These are phyloP conservation scores for Aspergillus felis DNA, from an alignment of 2,329 filamentous ascomycete species.

Conservation along the genomic window DNA sequence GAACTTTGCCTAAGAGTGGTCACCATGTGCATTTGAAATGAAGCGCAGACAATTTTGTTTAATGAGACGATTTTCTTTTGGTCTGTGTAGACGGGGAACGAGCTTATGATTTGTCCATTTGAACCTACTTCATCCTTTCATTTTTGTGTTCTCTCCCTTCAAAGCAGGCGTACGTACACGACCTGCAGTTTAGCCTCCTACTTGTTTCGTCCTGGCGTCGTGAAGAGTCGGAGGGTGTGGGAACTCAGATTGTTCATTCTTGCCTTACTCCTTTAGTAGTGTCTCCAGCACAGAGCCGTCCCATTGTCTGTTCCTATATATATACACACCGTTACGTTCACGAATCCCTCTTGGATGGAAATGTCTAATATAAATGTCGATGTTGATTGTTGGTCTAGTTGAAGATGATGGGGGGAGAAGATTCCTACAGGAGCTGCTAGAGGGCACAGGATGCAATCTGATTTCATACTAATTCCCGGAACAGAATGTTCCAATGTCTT, in stretches of 20 bases:
- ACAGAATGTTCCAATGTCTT: background rate
- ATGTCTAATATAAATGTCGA: background rate
- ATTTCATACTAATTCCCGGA: background rate
- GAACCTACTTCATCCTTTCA: slow-evolving; percentile 12
- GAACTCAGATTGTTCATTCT: background rate
- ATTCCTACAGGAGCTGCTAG: background rate
- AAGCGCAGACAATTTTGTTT: slow-evolving; percentile 13
- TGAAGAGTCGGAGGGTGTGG: slow-evolving; percentile 15
- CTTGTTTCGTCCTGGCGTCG: slow-evolving; percentile 8
- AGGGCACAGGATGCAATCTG: background rate
- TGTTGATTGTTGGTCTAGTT: background rate
- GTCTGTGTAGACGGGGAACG: slow-evolving; percentile 19
- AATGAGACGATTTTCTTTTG: slow-evolving; percentile 14
- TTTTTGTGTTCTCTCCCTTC: slow-evolving; percentile 15
- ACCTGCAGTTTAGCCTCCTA: slow-evolving; percentile 5
- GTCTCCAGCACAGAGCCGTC: slow-evolving; percentile 8
- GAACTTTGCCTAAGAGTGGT: slow-evolving; percentile 21
- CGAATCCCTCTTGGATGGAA: background rate
- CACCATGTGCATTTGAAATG: slow-evolving; percentile 3
- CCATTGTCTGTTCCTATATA: background rate
- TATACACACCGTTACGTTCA: background rate
- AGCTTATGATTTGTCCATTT: slow-evolving; percentile 18
- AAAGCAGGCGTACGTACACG: slow-evolving; percentile 11
- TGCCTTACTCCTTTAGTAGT: background rate
- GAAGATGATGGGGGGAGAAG: background rate